Evolutionary conservation across 164 flowering plant genomes (phyloP), one percentile per base, ranked within the genome.

Genomic region (Cinnamomum chago): DNA sequence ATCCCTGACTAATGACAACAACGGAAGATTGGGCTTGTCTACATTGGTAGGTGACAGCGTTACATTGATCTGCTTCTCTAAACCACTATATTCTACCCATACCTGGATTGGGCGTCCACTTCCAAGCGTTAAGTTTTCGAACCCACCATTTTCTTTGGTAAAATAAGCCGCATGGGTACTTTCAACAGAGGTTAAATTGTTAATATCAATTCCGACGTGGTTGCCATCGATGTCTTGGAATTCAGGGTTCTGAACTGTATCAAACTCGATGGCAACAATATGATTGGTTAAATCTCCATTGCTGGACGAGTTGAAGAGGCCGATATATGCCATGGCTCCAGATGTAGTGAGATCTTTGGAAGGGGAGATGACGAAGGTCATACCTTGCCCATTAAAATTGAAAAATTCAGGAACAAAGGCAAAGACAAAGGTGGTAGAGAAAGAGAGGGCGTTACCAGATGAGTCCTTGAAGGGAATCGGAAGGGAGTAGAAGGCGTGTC

Each of bases 181-280:
- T 0, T 60, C 50, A 60, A 10, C 27, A 7, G 91, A 86, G 1
- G 0, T 58, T 67, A 88, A 17, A 62, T 79, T 62, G 67, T 88
- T 88, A 30, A 88, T 60, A 80, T 86, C 88, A 50, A 88, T 76
- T n/a, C 89, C 91, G 0, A 86, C 86, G 77, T 88, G 89, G 72
- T 86, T 85, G 6, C 70, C 66, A 71, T 82, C 65, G 0, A 77
- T 81, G 25, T 84, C 91, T 1, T 28, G 15, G 11, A 79, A 27
- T 2, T 77, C 82, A 10, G 70, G 47, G 58, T 60, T 77, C 7
- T 5, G 7, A 4, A 74, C 20, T 2, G 86, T 81, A 67, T 86
- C 89, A 13, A 88, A 68, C 73, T 86, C 91, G 0, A 88, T 76
- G 1, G 86, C 85, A 10, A 84, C 30, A 2, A 88, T n/a, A n/a